Evolutionary conservation across 139 green algal species (phyloP).

Genomic region (Nannochloris sp.): DNA sequence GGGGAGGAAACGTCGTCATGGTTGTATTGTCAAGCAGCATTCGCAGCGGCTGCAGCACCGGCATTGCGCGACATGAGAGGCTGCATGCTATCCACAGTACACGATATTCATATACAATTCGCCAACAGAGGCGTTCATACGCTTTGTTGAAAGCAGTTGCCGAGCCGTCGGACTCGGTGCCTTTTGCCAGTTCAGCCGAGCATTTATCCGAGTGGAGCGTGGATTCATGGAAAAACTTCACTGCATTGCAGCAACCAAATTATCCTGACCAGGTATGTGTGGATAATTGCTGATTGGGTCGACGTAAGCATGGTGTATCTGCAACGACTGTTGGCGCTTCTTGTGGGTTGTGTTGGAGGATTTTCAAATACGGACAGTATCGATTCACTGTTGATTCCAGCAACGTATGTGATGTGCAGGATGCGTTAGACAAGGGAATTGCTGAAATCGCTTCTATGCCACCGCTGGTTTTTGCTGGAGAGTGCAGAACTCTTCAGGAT

Average conservation of each 20-base stretch:
- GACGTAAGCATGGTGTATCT: too few relatives aligned
- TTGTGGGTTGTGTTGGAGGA: neutral
- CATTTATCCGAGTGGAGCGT: conserved; percentile 37
- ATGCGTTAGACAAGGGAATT: conserved; percentile 23
- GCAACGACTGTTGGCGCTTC: too few relatives aligned
- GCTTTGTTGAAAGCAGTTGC: conserved; percentile 22
- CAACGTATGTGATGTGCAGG: neutral
- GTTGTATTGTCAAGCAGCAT: too few relatives aligned
- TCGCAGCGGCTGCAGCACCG: neutral
- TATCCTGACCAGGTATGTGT: conserved; percentile 47
- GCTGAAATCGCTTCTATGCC: conserved; percentile 66
- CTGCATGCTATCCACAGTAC: too few relatives aligned
- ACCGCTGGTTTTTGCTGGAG: conserved; percentile 95
- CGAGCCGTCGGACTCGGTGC: conserved; percentile 23
- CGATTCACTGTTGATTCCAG: neutral
- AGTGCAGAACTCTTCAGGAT: conserved; percentile 85
- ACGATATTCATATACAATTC: too few relatives aligned
- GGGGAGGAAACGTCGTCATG: too few relatives aligned
- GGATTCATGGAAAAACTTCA: conserved; percentile 45
- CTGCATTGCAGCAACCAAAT: conserved; percentile 61
- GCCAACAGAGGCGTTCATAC: neutral
- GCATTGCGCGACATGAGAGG: neutral
- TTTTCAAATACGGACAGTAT: neutral
- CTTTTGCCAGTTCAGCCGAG: conserved; percentile 32
- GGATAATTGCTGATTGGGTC: too few relatives aligned